Evolutionary conservation across 495 filamentous ascomycete species (phyloP), one percentile per base, ranked within the genome.

Genomic region (Podospora pseudocomata): DNA sequence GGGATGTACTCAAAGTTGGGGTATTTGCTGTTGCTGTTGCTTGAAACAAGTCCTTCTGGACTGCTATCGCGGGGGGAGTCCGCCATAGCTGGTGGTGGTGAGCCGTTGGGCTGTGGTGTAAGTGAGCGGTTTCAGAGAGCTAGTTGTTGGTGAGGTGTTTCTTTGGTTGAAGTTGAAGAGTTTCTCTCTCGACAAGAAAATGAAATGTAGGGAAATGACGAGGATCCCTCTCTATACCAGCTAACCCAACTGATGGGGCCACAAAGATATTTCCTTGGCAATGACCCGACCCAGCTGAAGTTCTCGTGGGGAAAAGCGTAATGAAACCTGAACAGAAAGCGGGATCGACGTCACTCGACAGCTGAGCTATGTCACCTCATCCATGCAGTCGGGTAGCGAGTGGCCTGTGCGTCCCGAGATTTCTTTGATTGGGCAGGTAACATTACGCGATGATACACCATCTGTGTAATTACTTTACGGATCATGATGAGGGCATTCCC

Each of bases 1-100:
- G 34, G 15, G 26, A 49, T 67, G 65, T 67, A 78, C 72, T 75
- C 74, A 39, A 73, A 70, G 65, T 76, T 71, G 54, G 32, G 27
- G 5, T 39, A 16, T 49, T 49, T 49, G 61, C 27, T 32, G 61
- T 13, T 11, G 61, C 7, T 16, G 26, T n/a, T 15, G 4, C 18
- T 28, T 26, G 39, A 49, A 11, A 49, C 39, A 11, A 49, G 39
- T 49, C 39, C 39, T 49, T 49, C 39, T 49, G 39, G 39, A 49
- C 39, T 49, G 59, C 30, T 28, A 27, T 49, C 32, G n/a, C 28
- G 61, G 61, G 61, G 61, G 61, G 61, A 39, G 32, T 61, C 59
- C 59, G 26, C 59, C 56, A 32, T 62, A 27, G 60, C 27, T 49
- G 39, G 39, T 49, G 39, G 7, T 49, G 34, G 5, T 49, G 2